Evolutionary conservation across 2,329 filamentous ascomycete genomes (phyloP), one percentile per base, ranked within the genome.

Genomic region (Ambrosiella cleistominuta): DNA sequence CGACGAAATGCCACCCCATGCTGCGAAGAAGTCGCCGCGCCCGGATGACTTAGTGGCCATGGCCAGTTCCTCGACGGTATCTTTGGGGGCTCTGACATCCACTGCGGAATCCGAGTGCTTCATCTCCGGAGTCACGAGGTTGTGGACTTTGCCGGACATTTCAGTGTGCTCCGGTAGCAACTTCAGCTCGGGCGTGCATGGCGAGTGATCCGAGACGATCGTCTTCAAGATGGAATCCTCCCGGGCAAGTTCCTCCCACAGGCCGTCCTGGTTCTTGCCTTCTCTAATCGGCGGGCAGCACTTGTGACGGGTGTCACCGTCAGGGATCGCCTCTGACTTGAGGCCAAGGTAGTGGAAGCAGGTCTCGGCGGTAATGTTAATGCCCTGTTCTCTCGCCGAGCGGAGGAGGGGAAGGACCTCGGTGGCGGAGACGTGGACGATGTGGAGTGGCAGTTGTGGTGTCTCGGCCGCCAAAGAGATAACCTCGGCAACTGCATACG

Each of bases 1-100:
- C 3, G 86, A 93, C 3, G 87, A 91, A 66, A 98, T 95, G 12
- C 93, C 93, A 57, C 93, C 93, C 93, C 93, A 98, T 0, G 90
- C 90, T 3, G 85, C 82, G 71, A 97, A 93, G 76, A 98, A 97
- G 71, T 97, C 88, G 42, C 93, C 93, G 2, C 68, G 64, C 13
- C 56, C 56, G n/a, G 55, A 35, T 2, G 59, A 52, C 6, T 19
- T 44, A 38, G 57, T 60, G 7, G 56, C 56, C n/a, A 36, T 17
- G 2, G 59, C 56, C 19, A 58, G 27, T 6, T 60, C 59, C 19
- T 73, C 70, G 42, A 70, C 67, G 1, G 70, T 49, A 8, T 71
- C 68, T 17, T 67, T 64, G 2, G 70, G 69, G 3, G 67, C 59
- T 0, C 71, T 71, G 64, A 79, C 68, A 61, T 78, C 77, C 60